Base-by-base conservation (phyloP, 1,284 basidiomycete genomes). In the Ustilago cynodontis region DNA sequence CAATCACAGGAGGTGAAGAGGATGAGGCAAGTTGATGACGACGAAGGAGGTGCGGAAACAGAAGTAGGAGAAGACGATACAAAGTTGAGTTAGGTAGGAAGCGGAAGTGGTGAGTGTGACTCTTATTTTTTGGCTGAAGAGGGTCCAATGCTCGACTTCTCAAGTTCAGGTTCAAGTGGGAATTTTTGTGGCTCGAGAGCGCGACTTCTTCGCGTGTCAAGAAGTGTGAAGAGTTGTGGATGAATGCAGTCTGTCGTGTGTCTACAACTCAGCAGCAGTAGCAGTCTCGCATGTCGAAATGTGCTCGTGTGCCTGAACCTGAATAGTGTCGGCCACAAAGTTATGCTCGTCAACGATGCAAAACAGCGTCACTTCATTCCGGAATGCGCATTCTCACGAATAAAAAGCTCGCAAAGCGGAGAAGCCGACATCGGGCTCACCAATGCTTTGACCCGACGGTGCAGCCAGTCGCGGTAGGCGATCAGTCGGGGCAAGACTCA, bases 221-320 rank as follows among this genome's bases (percentile, higher is more conserved):
- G 61, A 57, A 45, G 35, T 37, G 35, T 13, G 35, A 13, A 37
- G 52, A 52, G 41, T 16, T 24, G 50, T 10, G 16, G n/a, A 35
- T 52, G 50, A 52, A 52, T 35, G 59, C 39, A 24, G 20, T 53
- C 59, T 54, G 39, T 59, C 58, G 58, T 59, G 57, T 59, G 35
- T 59, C 57, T 51, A 49, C 24, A 28, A 24, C 2, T 33, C 5
- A 20, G n/a, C n/a, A 20, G 41, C 41, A 20, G 24, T 16, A 6
- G 43, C 5, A 3, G 31, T 6, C 11, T 11, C 5, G 31, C 43
- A 45, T 9, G 39, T 41, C n/a, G 43, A 16, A 28, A 28, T 16
- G 47, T 26, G 24, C 22, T 28, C 26, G 4, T 28, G 47, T 49
- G 47, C 47, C 47, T 29, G 24, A 45, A 20, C 47, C 47, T 29